Evolutionary conservation across 2,329 filamentous ascomycete genomes (phyloP), one percentile per base, ranked within the genome.

Genomic region (Penicillium sp.): DNA sequence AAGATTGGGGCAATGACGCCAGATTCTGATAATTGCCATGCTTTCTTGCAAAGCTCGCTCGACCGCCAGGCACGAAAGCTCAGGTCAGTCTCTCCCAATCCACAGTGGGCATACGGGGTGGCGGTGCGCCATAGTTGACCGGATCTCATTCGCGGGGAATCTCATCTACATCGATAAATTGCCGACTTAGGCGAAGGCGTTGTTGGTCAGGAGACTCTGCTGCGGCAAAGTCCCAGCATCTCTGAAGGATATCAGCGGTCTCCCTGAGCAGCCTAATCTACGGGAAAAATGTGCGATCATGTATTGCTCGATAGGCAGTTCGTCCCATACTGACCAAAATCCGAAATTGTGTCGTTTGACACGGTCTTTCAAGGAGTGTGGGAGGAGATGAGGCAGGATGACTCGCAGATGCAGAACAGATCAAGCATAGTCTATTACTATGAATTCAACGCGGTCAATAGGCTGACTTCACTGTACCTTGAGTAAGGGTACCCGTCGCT

Each of bases 91-190:
- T 43, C 41, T 28, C n/a, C n/a, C n/a, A n/a, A n/a, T 43, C 39
- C 39, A 27, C 39, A 4, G 39, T 41, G 39, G 39, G 39, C 39
- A 41, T 41, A 29, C 11, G 27, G 9, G 39, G 25, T 28, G 26
- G 39, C 27, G 39, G 39, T 41, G 39, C 39, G 25, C 39, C 39
- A 9, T 41, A 29, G 39, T 29, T 41, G 39, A 41, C 39, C 25
- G 39, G 39, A 28, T 41, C 39, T 28, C 39, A 41, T 41, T 43
- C 41, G 28, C 41, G 41, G 32, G 41, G 41, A 12, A 35, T 43
- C 29, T 43, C 18, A 43, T 43, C 41, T 3, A 43, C 29, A 35
- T 43, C 13, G 29, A 27, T 43, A 34, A 27, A 43, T 35, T 35
- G 41, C 28, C 41, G 29, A 28, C 34, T 35, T 12, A 43, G 41